Conservation (phyloP, 768 basidiomycete genomes). For the Rhodotorula toruloides region DNA sequence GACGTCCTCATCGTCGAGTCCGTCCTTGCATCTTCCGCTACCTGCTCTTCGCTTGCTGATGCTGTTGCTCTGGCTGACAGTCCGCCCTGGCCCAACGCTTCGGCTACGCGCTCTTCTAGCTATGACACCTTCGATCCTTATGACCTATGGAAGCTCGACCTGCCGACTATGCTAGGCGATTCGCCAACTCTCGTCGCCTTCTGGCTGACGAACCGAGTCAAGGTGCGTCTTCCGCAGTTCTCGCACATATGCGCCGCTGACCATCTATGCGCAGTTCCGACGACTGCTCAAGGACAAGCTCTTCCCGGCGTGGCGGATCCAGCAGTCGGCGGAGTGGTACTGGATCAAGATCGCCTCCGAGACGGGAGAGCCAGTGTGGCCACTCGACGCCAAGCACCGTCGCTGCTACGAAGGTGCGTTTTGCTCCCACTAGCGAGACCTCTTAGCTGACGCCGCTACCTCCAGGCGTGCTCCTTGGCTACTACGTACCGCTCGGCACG, state of each 20-base stretch:
- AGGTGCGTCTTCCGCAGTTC: slow-evolving; percentile 4
- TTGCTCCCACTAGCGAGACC: too few relatives aligned
- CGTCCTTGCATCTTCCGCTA: background rate
- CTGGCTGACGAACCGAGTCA: slow-evolving; percentile 34
- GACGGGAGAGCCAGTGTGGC: slow-evolving; percentile 29
- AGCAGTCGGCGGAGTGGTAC: slow-evolving; percentile 20
- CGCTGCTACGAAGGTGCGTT: slow-evolving; percentile 31
- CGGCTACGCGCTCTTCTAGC: slow-evolving; percentile 8
- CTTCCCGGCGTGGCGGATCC: slow-evolving; percentile 23
- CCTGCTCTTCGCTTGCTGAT: background rate
- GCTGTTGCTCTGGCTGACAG: background rate
- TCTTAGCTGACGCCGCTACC: background rate
- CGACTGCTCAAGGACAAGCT: slow-evolving; percentile 29
- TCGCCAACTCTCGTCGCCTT: slow-evolving; percentile 17
- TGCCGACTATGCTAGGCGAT: slow-evolving; percentile 6
- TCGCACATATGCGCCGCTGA: background rate
- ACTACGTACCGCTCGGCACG: slow-evolving; percentile 2
- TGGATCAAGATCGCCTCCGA: slow-evolving; percentile 32
- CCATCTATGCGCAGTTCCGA: slow-evolving; percentile 13
- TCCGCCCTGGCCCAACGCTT: slow-evolving; percentile 36
- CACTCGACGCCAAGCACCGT: slow-evolving; percentile 9
- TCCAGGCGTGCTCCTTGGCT: slow-evolving; percentile 22
- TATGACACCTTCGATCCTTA: slow-evolving; percentile 38
- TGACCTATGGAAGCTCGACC: slow-evolving; percentile 31
- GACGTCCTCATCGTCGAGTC: slow-evolving; percentile 28